Evolutionary conservation across 139 green algal species (phyloP), one percentile per base, ranked within the genome.

Genomic region (Diplosphaera chodatii): DNA sequence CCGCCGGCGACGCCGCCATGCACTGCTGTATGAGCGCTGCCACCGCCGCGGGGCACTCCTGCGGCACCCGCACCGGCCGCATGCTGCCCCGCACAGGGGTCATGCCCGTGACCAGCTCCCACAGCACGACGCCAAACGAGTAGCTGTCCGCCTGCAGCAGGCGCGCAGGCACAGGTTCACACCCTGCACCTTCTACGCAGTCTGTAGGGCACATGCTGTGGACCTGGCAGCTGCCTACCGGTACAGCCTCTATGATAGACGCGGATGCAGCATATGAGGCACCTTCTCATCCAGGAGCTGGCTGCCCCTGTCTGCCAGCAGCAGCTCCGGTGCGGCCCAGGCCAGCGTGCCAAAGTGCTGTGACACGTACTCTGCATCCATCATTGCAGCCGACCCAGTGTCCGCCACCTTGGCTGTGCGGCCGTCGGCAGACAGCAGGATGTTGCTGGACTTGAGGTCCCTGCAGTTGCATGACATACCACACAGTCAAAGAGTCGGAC

Each of bases 331-430:
- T 3, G 74, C 73, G 1, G 73, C 70, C 73, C 77, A 83, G 20
- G 74, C 71, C 32, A 83, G 68, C 10, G 77, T 83, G 63, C 59
- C 63, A 23, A 81, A 64, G 48, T 76, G 67, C 0, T 56, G 67
- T 0, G 68, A 76, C 2, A 83, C 48, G 29, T 81, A 81, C n/a
- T 81, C 74, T 1, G 29, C 30, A 4, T 68, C 37, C 40, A 83
- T 22, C 3, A 83, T 67, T 22, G 72, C 72, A 4, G 75, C 74
- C 68, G 81, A 74, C 67, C 79, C 75, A 32, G 80, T 71, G 67
- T 84, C 79, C 27, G 70, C 74, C 25, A 84, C 70, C 56, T 84
- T 84, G 68, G 79, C 79, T 25, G 59, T n/a, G n/a, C n/a, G 76
- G 40, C 75, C 76, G 34, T 71, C 76, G 71, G 8, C 56, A 74